Evolutionary conservation across 1,139 yeast species (phyloP), one percentile per base, ranked within the genome.

Genomic region (Saccharomyces hybrid): DNA sequence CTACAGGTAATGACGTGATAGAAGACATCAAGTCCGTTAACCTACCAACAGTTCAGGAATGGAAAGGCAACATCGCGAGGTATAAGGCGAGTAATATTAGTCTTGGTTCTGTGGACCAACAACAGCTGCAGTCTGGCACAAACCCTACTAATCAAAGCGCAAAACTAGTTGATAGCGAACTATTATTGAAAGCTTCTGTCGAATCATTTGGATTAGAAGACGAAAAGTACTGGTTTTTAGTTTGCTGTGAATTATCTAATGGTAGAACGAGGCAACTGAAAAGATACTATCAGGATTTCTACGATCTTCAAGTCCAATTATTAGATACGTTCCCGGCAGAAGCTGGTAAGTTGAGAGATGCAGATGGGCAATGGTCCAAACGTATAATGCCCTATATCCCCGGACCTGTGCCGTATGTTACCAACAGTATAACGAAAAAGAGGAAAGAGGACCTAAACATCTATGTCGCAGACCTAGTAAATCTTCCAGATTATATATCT

Each of bases 301-400:
- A 91, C 71, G 96, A 93, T 71, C 81, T 91, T 67, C 99, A 95
- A 70, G 93, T 91, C 52, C 82, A 80, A 60, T 75, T 95, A 52
- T 76, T 93, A 55, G 96, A 88, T 64, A 78, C 85, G 49, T 93
- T 88, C 75, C 98, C 98, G 2, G 83, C 78, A 60, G 99, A 93
- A 70, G 96, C 98, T 4, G 98, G 98, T 4, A 84, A 90, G 62
- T 57, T 71, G 16, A 64, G 72, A 50, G 83, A 85, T 50, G 58
- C 62, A 2, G 63, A 64, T 32, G 73, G 73, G 1, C 67, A 68
- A 47, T 89, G 86, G 70, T 82, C 82, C 61, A 78, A 78, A 49
- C 80, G 99, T 60, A 86, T 86, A 44, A 78, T 93, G 58, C 99
- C 99, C 3, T 89, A 87, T 60, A 91, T 95, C 67, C 99, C 99